Evolutionary conservation across 2,329 filamentous ascomycete species (phyloP).

Genomic region (Cercospora sp.): DNA sequence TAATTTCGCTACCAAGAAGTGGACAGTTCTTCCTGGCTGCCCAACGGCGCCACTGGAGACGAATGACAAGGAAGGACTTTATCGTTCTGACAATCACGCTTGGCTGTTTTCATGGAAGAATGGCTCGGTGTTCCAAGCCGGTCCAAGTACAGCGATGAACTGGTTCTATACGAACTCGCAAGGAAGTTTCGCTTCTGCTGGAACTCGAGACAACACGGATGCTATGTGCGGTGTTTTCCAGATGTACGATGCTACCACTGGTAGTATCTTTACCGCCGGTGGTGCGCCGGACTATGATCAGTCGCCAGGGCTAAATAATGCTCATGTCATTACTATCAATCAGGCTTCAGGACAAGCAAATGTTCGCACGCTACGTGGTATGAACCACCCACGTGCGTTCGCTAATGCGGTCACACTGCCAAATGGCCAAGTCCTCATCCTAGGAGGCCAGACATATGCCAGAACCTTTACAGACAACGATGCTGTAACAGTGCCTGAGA

Average conservation of each 20-base stretch:
- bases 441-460: not conserved
- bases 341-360: not conserved
- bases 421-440: not conserved
- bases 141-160: not conserved
- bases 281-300: not conserved
- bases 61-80: not conserved
- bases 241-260: not conserved
- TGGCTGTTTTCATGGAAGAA: not conserved
- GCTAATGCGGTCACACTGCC: not conserved
- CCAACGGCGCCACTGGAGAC: not conserved
- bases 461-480: not conserved
- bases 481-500: not conserved
- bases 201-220: not conserved
- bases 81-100: not conserved
- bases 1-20: not conserved
- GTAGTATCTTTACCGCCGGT: not conserved
- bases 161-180: not conserved
- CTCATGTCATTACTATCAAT: not conserved
- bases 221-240: not conserved
- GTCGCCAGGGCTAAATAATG: not conserved
- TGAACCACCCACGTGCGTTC: not conserved
- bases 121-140: not conserved
- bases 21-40: not conserved
- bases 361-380: not conserved
- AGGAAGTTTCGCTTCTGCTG: not conserved